A percentile compares a stretch with the other conserved stretches of the same genome.
These are phyloP conservation scores for Alternaria angustiovoidea DNA, from an alignment of 2,329 filamentous ascomycete genomes.

Conservation along the genomic window DNA sequence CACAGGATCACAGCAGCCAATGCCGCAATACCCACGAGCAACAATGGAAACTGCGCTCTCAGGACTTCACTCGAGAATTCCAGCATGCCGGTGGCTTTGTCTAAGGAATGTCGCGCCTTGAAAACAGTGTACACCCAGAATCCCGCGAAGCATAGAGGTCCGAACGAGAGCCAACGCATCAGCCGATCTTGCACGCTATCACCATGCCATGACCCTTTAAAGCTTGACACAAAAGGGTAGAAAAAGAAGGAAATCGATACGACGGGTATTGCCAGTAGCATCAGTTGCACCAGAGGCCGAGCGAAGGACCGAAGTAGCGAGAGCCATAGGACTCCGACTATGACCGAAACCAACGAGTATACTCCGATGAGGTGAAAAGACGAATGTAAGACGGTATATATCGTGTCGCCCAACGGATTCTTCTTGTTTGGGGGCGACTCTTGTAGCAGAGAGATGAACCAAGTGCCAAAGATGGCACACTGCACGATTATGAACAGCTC, in stretches of 20 bases:
- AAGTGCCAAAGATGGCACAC: conserved; percentile 85
- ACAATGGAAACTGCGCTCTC: conserved; percentile 80
- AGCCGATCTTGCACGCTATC: conserved; percentile 81
- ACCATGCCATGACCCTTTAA: conserved; percentile 78
- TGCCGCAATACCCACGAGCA: conserved; percentile 82
- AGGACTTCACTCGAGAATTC: conserved; percentile 92
- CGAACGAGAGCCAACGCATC: conserved; percentile 85
- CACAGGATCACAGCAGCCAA: conserved; percentile 80
- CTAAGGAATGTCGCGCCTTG: conserved; percentile 80
- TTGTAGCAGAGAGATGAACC: conserved; percentile 88
- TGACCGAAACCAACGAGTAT: conserved; percentile 87
- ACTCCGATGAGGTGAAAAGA: conserved; percentile 90
- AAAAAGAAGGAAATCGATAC: conserved; percentile 89
- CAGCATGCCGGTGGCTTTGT: conserved; percentile 84
- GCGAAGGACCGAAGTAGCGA: conserved; percentile 88
- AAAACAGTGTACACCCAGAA: conserved; percentile 86
- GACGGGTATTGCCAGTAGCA: conserved; percentile 83
- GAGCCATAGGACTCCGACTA: conserved; percentile 91
- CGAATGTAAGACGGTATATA: conserved; percentile 86
- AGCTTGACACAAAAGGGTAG: conserved; percentile 90
- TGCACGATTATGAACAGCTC: conserved; percentile 87
- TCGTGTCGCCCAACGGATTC: conserved; percentile 84
- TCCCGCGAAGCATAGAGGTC: conserved; percentile 76
- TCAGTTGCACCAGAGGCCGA: conserved; percentile 78
- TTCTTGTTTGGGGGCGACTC: conserved; percentile 75